These are phyloP conservation scores for Coniella lustricola DNA, from an alignment of 2,329 filamentous ascomycete genomes.

Conservation along the genomic window DNA sequence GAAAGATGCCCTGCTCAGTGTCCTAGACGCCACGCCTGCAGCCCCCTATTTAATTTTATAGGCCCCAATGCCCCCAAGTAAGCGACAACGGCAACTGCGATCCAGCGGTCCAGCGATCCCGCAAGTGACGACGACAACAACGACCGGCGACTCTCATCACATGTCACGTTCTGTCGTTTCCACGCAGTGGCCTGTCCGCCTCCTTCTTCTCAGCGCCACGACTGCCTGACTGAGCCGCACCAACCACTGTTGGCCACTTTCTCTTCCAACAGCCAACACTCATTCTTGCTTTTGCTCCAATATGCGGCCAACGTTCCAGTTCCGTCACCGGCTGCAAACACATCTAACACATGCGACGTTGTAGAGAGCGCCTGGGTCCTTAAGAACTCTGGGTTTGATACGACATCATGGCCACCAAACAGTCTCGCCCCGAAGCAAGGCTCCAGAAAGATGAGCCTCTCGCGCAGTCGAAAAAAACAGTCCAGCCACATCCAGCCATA, in stretches of 20 bases:
- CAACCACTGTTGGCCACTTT: not conserved
- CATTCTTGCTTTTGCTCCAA: not conserved
- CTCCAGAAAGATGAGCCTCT: slow-evolving; percentile 32
- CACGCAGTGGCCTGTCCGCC: not conserved
- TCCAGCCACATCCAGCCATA: slow-evolving; percentile 22
- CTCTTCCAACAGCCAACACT: not conserved
- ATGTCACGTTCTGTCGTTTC: no score
- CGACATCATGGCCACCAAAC: slow-evolving; percentile 34
- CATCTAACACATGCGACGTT: slow-evolving; percentile 7
- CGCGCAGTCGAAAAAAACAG: slow-evolving; percentile 26
- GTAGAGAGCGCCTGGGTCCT: slow-evolving; percentile 1
- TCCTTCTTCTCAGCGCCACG: not conserved
- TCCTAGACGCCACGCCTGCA: not conserved
- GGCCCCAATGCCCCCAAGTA: no score
- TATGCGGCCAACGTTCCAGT: slow-evolving; percentile 10
- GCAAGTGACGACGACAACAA: no score
- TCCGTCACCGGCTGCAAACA: slow-evolving; percentile 9
- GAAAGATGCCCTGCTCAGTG: no score
- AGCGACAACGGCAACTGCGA: no score
- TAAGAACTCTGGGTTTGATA: not conserved
- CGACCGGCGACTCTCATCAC: not conserved
- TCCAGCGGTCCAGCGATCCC: no score
- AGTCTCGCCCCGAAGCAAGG: slow-evolving; percentile 27
- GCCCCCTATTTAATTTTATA: not conserved
- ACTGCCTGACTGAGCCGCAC: not conserved